Percentiles rank a stretch among this genome's conserved stretches.
Conservation (phyloP, 2,329 filamentous ascomycete genomes). For the Lachnellula occidentalis region DNA sequence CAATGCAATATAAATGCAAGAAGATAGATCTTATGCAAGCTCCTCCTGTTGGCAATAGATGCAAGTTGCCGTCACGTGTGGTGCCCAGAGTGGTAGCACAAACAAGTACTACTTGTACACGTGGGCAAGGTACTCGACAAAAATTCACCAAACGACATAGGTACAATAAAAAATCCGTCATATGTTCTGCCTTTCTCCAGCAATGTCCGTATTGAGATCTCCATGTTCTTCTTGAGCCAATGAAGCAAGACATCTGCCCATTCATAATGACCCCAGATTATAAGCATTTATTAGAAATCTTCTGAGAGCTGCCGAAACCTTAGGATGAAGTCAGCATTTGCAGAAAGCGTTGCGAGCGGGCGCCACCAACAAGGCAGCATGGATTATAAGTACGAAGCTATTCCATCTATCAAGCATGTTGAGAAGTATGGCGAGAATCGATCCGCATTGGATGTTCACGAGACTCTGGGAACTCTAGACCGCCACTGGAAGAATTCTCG, state of each 20-base stretch:
- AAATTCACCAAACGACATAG: not conserved
- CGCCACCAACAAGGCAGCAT: not conserved
- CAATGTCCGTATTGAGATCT: not conserved
- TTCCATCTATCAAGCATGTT: conserved; percentile 6
- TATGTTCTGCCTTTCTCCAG: not conserved
- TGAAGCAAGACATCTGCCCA: not conserved
- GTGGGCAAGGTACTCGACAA: conserved; percentile 10
- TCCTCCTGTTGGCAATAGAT: too few species aligned
- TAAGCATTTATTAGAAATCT: not conserved
- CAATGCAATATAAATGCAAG: too few species aligned
- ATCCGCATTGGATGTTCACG: conserved; percentile 7
- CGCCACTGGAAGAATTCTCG: conserved; percentile 17
- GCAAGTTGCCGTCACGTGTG: conserved; percentile 1
- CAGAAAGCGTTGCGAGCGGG: conserved; percentile 1
- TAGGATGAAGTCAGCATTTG: conserved; percentile 13
- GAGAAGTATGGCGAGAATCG: not conserved
- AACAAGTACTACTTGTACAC: conserved; percentile 6
- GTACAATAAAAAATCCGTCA: not conserved
- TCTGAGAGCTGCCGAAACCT: not conserved
- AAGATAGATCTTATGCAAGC: not conserved
- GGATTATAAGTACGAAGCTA: conserved; percentile 20
- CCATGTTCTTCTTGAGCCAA: not conserved
- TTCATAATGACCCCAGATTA: not conserved
- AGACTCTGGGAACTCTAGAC: conserved; percentile 12
- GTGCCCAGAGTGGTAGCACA: not conserved